Evolutionary conservation across 176 grass and related monocot species (phyloP), one percentile per base, ranked within the genome.

Genomic region (Pontederia paniculata): DNA sequence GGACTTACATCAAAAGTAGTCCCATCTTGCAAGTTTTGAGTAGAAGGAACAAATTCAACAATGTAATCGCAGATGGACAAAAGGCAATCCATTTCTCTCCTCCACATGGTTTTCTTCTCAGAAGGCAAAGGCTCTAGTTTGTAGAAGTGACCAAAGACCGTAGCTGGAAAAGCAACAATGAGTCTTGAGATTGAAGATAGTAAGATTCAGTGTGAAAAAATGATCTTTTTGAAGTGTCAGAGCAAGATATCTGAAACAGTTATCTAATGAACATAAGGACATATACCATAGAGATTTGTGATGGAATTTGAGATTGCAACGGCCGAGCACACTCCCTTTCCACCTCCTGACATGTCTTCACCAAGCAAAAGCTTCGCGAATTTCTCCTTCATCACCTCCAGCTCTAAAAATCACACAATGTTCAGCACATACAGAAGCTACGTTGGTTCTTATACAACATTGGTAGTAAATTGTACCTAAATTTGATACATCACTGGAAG

Each of bases 291-390:
- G 63, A 97, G 86, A 60, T 97, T 97, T 54, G 91, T 97, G 17
- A 97, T 97, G 55, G 91, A 85, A 54, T 97, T 97, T 55, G 91
- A 87, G 57, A 97, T 84, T 62, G 86, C 82, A 7, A 89, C 74
- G 16, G 91, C 77, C 49, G 76, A 78, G 19, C 75, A 90, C 51
- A 97, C 91, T 2, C 91, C 91, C 65, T 90, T 90, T 22, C 91
- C 82, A 21, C 77, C 70, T 20, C 91, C 91, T 22, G 86, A 97
- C 91, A 97, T 97, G 77, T 97, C 91, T 67, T 96, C 91, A 4
- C 91, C 86, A 3, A 89, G 66, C 15, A 96, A 59, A 61, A 96
- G 91, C 86, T 89, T 96, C 0, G 86, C 85, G 76, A 95, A 85
- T 70, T 72, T 85, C 70, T 95, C 89, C 75, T 75, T 95, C 1